A percentile compares a stretch with the other conserved stretches of the same genome.
Evolutionary conservation across 2,329 filamentous ascomycete genomes (phyloP).

Genomic region (Colletotrichum destructivum): DNA sequence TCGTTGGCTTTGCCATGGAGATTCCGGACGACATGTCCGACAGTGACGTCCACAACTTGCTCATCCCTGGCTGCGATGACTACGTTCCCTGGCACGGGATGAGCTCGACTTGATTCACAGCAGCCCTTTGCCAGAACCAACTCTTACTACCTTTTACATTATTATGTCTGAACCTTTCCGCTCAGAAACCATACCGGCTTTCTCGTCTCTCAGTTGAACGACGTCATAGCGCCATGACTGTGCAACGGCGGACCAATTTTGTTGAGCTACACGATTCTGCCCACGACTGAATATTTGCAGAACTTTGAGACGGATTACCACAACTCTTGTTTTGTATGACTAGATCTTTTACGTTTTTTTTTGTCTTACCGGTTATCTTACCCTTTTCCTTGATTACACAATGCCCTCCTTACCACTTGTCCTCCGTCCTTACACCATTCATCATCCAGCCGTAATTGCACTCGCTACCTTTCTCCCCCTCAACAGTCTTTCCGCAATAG

Average conservation of each 20-base stretch:
- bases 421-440: background rate
- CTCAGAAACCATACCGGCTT: background rate
- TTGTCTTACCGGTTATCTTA: constrained; percentile 26
- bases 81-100: constrained; percentile 25
- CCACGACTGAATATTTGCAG: constrained; percentile 27
- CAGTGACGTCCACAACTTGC: constrained; percentile 33
- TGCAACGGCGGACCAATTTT: constrained; percentile 26
- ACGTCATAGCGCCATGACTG: background rate
- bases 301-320: constrained; percentile 31
- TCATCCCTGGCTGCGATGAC: constrained; percentile 39
- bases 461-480: background rate
- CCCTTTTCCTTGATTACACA: constrained; percentile 32
- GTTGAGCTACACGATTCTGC: constrained; percentile 37
- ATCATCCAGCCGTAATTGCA: background rate
- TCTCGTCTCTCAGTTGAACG: background rate
- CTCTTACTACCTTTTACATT: background rate
- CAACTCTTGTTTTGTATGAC: constrained; percentile 33
- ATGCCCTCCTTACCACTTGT: background rate
- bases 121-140: background rate
- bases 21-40: constrained; percentile 38
- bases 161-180: constrained; percentile 25
- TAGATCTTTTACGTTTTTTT: constrained; percentile 33
- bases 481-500: background rate
- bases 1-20: constrained; percentile 33
- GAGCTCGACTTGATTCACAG: constrained; percentile 2